Conservation (phyloP, 768 basidiomycete species). For the Brasilioporus rufonigricans region DNA sequence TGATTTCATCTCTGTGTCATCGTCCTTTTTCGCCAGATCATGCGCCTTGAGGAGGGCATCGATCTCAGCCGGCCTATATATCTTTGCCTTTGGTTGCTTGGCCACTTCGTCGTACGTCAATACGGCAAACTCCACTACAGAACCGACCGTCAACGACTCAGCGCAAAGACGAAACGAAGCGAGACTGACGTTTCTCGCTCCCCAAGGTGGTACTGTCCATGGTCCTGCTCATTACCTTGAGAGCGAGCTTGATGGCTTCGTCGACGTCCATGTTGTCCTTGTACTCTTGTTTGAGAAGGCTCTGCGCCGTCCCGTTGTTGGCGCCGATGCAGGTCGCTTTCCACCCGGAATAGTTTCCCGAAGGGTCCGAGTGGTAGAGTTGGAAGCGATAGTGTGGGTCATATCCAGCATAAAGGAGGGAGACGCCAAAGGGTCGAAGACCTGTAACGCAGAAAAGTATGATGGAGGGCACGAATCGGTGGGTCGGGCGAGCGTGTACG, state of each 20-base stretch:
- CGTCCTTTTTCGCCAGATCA: slow-evolving; percentile 84
- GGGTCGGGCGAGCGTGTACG: slow-evolving; percentile 13
- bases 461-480: not conserved
- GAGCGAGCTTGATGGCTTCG: slow-evolving; percentile 87
- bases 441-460: slow-evolving; percentile 37
- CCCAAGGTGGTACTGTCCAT: slow-evolving; percentile 98
- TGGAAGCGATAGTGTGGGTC: slow-evolving; percentile 97
- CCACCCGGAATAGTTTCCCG: slow-evolving; percentile 98
- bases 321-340: slow-evolving; percentile 99
- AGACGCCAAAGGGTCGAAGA: slow-evolving; percentile 97
- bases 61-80: slow-evolving; percentile 86
- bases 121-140: slow-evolving; percentile 91
- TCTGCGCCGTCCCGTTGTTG: slow-evolving; percentile 95
- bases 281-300: slow-evolving; percentile 96
- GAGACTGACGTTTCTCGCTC: slow-evolving; percentile 85
- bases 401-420: slow-evolving; percentile 93
- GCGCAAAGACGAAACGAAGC: slow-evolving; percentile 23
- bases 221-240: slow-evolving; percentile 98
- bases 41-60: slow-evolving; percentile 78
- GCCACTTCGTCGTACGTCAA: slow-evolving; percentile 78
- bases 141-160: slow-evolving; percentile 1
- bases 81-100: slow-evolving; percentile 84
- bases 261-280: slow-evolving; percentile 91
- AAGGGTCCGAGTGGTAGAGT: slow-evolving; percentile 97
- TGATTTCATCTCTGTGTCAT: slow-evolving; percentile 76